Percentiles rank a stretch among this genome's conserved stretches.
Conservation (phyloP, 176 grass and related monocot genomes). For the Oryza glumipatula region DNA sequence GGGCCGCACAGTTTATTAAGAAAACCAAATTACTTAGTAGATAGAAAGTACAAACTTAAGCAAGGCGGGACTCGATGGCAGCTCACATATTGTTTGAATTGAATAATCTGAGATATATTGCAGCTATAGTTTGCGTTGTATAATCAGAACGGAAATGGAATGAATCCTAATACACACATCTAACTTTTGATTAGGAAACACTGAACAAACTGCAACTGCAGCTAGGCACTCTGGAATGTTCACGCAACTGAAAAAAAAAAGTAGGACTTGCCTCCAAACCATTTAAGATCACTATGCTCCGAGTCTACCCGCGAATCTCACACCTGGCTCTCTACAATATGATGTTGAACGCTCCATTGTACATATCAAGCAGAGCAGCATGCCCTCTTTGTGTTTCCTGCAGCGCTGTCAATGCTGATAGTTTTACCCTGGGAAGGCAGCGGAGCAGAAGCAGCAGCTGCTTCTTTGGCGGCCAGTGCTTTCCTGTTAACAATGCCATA, state of each 20-base stretch:
- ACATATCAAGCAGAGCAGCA: slow-evolving; percentile 70
- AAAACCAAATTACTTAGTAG: background rate
- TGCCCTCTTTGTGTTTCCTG: slow-evolving; percentile 45
- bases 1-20: background rate
- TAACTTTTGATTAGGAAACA: slow-evolving; percentile 49
- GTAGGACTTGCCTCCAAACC: slow-evolving; percentile 25
- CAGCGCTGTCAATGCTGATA: slow-evolving; percentile 57
- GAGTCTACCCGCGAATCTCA: slow-evolving; percentile 1
- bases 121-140: slow-evolving; percentile 9
- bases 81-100: slow-evolving; percentile 6
- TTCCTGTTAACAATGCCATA: slow-evolving; percentile 83
- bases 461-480: slow-evolving; percentile 65
- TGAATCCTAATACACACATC: slow-evolving; percentile 42
- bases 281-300: slow-evolving; percentile 33
- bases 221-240: slow-evolving; percentile 9
- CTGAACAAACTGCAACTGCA: slow-evolving; percentile 25
- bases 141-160: slow-evolving; percentile 43
- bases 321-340: slow-evolving; percentile 44
- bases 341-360: background rate
- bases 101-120: slow-evolving; percentile 42
- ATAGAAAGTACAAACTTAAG: background rate
- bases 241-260: slow-evolving; percentile 23
- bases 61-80: background rate
- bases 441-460: slow-evolving; percentile 44
- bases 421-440: slow-evolving; percentile 62